Base-by-base conservation (phyloP, 352 stramenopile species). In the Globisporangium cederbergense region DNA sequence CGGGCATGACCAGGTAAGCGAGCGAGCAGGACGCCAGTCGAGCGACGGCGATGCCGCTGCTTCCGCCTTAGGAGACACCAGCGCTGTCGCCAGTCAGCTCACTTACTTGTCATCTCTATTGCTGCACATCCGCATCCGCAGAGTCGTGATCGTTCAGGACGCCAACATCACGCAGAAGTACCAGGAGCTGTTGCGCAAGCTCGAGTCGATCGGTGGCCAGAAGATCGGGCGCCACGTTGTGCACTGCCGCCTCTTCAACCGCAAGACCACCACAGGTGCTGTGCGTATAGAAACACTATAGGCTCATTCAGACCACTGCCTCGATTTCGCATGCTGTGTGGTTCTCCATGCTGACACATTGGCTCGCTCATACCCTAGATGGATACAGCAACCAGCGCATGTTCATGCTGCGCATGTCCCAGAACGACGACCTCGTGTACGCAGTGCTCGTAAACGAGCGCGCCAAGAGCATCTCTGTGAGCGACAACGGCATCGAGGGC, bases 341-440 rank as follows among this genome's bases (percentile, higher is more conserved):
- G 18, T 18, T 5, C 8, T 22, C 25, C n/a, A 11, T 43, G 22
- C 20, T 25, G 8, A 49, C n/a, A 38, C 28, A 62, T 25, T 22
- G 34, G 2, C 16, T 63, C 8, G 54, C 45, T 25, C 16, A n/a
- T 68, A 25, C 7, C 13, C 14, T 76, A 90, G 86, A 86, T 61
- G 84, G 83, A 38, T 92, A 90, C 74, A 76, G 72, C 58, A 95
- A 93, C 77, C 86, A 95, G 76, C 86, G 86, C 73, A 95, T 95
- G 86, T 93, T 91, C 77, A 90, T 95, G 83, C 73, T 95, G 56
- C 71, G 86, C n/a, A 93, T 93, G 84, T 93, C 84, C 10, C 86
- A 95, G 64, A 93, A 91, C 65, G 83, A 95, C 59, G 86, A 92
- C 64, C 68, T 92, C 34, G 81, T 95, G 62, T 95, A 93, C 71